Evolutionary conservation across 2,329 filamentous ascomycete genomes (phyloP).

Genomic region (Emergomyces pasteurianus): DNA sequence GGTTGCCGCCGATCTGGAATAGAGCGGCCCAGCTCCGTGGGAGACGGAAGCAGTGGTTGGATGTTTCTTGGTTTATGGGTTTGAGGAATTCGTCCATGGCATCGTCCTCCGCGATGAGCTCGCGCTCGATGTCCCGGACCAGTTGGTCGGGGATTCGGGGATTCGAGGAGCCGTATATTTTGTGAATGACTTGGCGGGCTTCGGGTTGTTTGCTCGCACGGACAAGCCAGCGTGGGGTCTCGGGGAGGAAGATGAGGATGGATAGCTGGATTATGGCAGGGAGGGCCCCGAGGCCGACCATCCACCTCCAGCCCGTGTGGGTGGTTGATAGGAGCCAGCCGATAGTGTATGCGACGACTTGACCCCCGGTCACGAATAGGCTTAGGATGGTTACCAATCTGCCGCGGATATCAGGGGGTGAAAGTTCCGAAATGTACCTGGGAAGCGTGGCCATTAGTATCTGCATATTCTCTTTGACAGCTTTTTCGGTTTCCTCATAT

Average conservation of each 20-base stretch:
- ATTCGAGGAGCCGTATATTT: constrained; percentile 46
- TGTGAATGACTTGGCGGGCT: constrained; percentile 54
- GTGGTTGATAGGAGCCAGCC: constrained; percentile 62
- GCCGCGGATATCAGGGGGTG: constrained; percentile 64
- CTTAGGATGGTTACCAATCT: constrained; percentile 70
- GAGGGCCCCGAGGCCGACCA: constrained; percentile 73
- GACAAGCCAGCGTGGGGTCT: constrained; percentile 81
- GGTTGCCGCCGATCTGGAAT: constrained; percentile 36
- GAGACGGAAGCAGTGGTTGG: neutral
- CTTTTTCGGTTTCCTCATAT: neutral
- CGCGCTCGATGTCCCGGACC: constrained; percentile 57
- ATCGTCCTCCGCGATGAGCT: constrained; percentile 59
- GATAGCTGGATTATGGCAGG: constrained; percentile 62
- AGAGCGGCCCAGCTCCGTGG: constrained; percentile 15
- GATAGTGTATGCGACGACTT: constrained; percentile 76
- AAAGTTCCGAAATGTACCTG: constrained; percentile 72
- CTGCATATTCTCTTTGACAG: neutral
- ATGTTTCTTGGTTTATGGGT: neutral
- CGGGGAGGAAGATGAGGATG: constrained; percentile 63
- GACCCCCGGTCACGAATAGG: constrained; percentile 75
- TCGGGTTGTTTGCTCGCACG: constrained; percentile 49
- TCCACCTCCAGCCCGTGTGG: constrained; percentile 68
- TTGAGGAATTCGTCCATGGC: constrained; percentile 11
- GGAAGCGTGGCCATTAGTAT: neutral
- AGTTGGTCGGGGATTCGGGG: constrained; percentile 45